These are phyloP conservation scores for Alternaria ventricosa DNA, from an alignment of 2,329 filamentous ascomycete genomes.

Conservation along the genomic window DNA sequence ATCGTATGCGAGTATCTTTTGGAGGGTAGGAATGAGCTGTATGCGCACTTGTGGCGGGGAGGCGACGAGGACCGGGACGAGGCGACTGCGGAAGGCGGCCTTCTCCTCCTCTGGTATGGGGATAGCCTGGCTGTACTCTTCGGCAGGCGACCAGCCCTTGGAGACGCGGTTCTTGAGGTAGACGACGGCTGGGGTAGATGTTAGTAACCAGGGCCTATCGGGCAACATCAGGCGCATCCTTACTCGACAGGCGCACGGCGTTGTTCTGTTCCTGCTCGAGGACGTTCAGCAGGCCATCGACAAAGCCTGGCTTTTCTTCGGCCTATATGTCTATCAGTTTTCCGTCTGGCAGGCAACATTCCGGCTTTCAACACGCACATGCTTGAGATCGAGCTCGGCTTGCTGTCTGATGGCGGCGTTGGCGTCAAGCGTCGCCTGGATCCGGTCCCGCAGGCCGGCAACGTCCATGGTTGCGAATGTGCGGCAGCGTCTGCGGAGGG, in stretches of 20 bases:
- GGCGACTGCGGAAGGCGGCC: constrained; percentile 80
- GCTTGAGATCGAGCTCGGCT: constrained; percentile 82
- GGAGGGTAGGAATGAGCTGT: constrained; percentile 91
- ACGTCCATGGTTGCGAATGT: constrained; percentile 69
- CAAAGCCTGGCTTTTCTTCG: constrained; percentile 88
- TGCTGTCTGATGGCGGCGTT: constrained; percentile 77
- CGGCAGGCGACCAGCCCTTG: constrained; percentile 83
- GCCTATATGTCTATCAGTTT: constrained; percentile 64
- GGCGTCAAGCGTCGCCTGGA: constrained; percentile 75
- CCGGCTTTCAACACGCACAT: constrained; percentile 61
- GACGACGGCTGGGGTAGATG: constrained; percentile 73
- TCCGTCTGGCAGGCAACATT: constrained; percentile 15
- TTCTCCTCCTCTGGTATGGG: constrained; percentile 90
- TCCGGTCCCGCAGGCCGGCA: constrained; percentile 75
- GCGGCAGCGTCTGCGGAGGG: constrained; percentile 14
- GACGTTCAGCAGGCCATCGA: constrained; percentile 88
- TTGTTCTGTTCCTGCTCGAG: constrained; percentile 86
- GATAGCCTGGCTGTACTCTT: constrained; percentile 75
- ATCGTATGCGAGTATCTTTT: constrained; percentile 95
- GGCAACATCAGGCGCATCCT: constrained; percentile 28
- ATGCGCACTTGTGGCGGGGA: constrained; percentile 83
- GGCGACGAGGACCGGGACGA: constrained; percentile 86
- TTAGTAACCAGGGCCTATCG: constrained; percentile 25
- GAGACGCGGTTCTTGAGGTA: constrained; percentile 98
- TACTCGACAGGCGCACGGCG: constrained; percentile 88